Evolutionary conservation across 1,139 yeast species (phyloP).

Genomic region (Debaryomyces robertsiae): DNA sequence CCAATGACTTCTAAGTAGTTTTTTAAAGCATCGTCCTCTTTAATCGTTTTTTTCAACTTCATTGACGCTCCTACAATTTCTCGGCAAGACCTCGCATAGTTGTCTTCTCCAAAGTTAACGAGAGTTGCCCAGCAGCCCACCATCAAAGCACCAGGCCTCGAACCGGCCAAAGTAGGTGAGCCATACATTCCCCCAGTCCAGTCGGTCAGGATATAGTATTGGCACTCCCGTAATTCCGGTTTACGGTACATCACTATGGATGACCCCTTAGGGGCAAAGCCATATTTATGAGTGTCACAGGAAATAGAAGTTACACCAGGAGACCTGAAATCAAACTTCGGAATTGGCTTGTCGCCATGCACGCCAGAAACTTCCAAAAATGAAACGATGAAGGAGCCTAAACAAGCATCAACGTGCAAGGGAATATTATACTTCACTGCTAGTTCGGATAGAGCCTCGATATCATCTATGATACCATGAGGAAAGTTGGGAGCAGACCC

Average conservation of each 20-base stretch:
- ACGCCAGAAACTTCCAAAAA: constrained; percentile 71
- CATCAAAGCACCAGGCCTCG: constrained; percentile 94
- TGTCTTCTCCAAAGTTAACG: constrained; percentile 75
- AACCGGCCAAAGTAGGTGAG: constrained; percentile 94
- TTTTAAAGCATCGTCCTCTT: constrained; percentile 43
- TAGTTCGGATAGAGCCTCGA: constrained; percentile 66
- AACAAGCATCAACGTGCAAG: constrained; percentile 91
- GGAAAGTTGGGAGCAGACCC: constrained; percentile 98
- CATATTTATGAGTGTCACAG: constrained; percentile 97
- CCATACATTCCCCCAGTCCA: constrained; percentile 98
- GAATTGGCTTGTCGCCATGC: constrained; percentile 44
- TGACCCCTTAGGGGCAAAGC: constrained; percentile 97
- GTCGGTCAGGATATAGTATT: constrained; percentile 78
- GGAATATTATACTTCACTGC: constrained; percentile 72
- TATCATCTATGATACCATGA: constrained; percentile 93
- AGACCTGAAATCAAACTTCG: constrained; percentile 80
- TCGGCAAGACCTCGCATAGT: constrained; percentile 67
- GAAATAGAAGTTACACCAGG: constrained; percentile 97
- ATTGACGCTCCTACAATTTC: constrained; percentile 70
- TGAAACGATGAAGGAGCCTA: constrained; percentile 89
- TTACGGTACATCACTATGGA: constrained; percentile 88
- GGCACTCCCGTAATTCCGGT: constrained; percentile 67
- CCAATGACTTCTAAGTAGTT: constrained; percentile 62
- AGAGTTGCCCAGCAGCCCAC: constrained; percentile 98
- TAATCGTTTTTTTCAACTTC: constrained; percentile 53